Evolutionary conservation across 2,329 filamentous ascomycete species (phyloP), one percentile per base, ranked within the genome.

Genomic region (Fusarium sublunatum): DNA sequence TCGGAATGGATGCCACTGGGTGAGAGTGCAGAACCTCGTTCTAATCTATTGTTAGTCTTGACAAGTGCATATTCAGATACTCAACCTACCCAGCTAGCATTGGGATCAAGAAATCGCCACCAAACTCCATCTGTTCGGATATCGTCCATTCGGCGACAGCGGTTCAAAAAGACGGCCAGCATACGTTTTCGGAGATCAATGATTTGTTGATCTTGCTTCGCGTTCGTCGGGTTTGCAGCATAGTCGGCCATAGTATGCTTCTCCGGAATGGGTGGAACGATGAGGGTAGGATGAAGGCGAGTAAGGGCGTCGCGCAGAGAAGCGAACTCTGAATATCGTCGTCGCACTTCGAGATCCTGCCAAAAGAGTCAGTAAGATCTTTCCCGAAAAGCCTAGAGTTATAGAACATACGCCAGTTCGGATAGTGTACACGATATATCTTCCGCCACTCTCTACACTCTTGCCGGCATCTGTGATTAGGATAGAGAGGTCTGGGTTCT

Each of bases 191-290:
- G 87, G 65, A 98, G 81, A 73, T 99, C 95, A 64, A 99, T 99
- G 41, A 98, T 99, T 59, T 94, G 91, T 55, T 93, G 90, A 74
- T 99, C 96, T 77, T 99, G 94, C 76, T 97, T 99, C 15, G 96
- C 96, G 72, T 94, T 97, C 34, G 95, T 99, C 2, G 96, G 95
- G 71, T 97, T 98, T 26, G 96, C 93, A 13, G 95, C 95, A 74
- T 99, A 99, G 76, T 99, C 95, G 60, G 94, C 94, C 90, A 99
- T 96, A 41, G 93, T 95, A 77, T 99, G 95, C 78, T 99, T 99
- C 79, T 99, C 96, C 22, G 95, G 95, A 71, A 99, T 99, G 4
- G 95, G 95, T 7, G 95, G 96, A 48, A 99, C 91, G 70, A 99
- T 91, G 38, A 99, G 84, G 0, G 95, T 99, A 7, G 96, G 95